Percentiles rank a stretch among this genome's conserved stretches.
These are phyloP conservation scores for Suillus paluster DNA, from an alignment of 768 basidiomycete species.

Conservation along the genomic window DNA sequence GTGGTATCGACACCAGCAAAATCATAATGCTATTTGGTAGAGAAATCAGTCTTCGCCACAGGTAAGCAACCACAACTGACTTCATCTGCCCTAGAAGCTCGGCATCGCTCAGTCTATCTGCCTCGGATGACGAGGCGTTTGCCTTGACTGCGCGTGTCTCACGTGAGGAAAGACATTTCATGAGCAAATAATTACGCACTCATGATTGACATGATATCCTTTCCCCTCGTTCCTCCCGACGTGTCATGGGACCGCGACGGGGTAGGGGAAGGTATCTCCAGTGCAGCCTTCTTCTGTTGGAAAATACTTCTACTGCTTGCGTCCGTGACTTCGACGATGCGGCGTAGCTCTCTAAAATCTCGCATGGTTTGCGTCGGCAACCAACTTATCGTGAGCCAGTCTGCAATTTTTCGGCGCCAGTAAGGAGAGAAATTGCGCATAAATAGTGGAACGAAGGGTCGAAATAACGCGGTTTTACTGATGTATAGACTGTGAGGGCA, in stretches of 20 bases:
- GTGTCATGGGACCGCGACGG: background rate
- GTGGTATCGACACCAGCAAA: conserved; percentile 51
- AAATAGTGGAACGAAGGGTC: conserved; percentile 22
- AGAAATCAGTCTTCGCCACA: background rate
- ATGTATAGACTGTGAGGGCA: background rate
- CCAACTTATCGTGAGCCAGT: conserved; percentile 22
- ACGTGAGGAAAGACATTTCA: background rate
- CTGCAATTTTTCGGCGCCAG: conserved; percentile 20
- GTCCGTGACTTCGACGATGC: conserved; percentile 23
- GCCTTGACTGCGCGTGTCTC: conserved; percentile 23
- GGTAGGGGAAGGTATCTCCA: background rate
- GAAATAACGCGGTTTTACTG: conserved; percentile 10
- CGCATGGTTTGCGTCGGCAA: conserved; percentile 1
- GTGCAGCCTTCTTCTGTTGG: conserved; percentile 25
- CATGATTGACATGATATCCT: conserved; percentile 35
- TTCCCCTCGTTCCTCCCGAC: conserved; percentile 5
- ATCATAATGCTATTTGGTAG: conserved; percentile 32
- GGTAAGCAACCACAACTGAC: conserved; percentile 13
- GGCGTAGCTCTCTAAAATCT: conserved; percentile 5
- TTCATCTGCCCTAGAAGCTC: conserved; percentile 36
- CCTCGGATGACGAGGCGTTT: conserved; percentile 22
- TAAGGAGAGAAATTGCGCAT: conserved; percentile 18
- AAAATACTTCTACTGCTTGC: conserved; percentile 17
- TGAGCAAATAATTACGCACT: conserved; percentile 19
- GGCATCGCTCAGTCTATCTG: conserved; percentile 23